Conservation (phyloP, 768 basidiomycete genomes). For the Sutorius australiensis region DNA sequence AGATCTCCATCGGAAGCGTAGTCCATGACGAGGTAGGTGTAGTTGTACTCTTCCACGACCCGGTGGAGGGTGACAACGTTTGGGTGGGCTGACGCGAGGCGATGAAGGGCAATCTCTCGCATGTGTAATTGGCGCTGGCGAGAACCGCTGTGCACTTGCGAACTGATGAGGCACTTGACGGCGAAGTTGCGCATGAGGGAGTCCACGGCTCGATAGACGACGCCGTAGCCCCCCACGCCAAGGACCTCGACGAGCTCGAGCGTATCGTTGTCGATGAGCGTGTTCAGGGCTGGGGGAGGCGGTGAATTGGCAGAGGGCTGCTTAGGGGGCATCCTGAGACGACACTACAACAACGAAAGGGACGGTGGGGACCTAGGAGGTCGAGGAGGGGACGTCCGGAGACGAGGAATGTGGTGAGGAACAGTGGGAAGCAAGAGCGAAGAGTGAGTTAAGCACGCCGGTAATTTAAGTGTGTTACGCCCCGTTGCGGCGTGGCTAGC, state of each 20-base stretch:
- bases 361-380: constrained; percentile 22
- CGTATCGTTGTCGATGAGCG: constrained; percentile 75
- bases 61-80: constrained; percentile 87
- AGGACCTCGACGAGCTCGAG: constrained; percentile 84
- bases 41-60: constrained; percentile 76
- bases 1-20: constrained; percentile 89
- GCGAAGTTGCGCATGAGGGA: constrained; percentile 61
- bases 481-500: constrained; percentile 34
- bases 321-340: constrained; percentile 30
- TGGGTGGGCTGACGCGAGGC: constrained; percentile 68
- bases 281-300: constrained; percentile 57
- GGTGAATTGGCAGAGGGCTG: constrained; percentile 39
- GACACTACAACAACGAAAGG: constrained; percentile 15
- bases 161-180: constrained; percentile 84
- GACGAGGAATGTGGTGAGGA: constrained; percentile 20
- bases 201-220: constrained; percentile 86
- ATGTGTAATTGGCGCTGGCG: constrained; percentile 76
- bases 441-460: constrained; percentile 18
- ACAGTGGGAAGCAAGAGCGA: constrained; percentile 26
- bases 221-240: constrained; percentile 92
- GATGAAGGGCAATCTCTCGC: constrained; percentile 82
- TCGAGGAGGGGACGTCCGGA: constrained; percentile 20
- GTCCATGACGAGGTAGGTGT: constrained; percentile 91
- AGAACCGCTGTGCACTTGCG: constrained; percentile 37
- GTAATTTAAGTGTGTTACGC: constrained; percentile 32